Percentiles rank a stretch among this genome's conserved stretches.
These are phyloP conservation scores for Dactylis glomerata DNA, from an alignment of 176 grass and related monocot species.

Conservation along the genomic window DNA sequence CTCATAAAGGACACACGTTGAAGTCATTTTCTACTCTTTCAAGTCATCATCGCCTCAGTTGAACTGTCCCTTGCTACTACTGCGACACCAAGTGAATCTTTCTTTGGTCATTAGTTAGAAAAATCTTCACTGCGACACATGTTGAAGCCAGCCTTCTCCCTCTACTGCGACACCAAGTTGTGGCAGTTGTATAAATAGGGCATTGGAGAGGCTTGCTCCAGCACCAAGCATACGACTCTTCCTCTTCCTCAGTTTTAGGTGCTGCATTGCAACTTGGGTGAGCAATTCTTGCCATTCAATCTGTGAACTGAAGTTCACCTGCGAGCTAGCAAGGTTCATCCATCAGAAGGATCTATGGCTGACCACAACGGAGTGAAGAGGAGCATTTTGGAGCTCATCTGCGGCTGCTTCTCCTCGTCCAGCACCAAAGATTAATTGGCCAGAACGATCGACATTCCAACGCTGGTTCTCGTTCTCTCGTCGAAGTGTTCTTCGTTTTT, in stretches of 20 bases:
- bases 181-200: not conserved
- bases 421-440: not conserved
- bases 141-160: not conserved
- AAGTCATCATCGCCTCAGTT: not conserved
- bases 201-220: not conserved
- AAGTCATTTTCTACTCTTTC: not conserved
- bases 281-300: not conserved
- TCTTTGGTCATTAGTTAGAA: not conserved
- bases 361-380: conserved; percentile 27
- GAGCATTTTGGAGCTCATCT: conserved; percentile 20
- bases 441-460: too few relatives aligned
- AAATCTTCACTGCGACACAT: too few relatives aligned
- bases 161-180: not conserved
- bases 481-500: not conserved
- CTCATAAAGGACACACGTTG: not conserved
- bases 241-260: not conserved
- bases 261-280: not conserved
- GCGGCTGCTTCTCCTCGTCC: conserved; percentile 28
- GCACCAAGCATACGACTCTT: not conserved
- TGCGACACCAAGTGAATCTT: not conserved
- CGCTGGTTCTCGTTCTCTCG: not conserved
- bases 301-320: not conserved
- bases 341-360: not conserved
- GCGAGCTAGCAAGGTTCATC: not conserved
- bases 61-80: not conserved